Evolutionary conservation across 2,329 filamentous ascomycete species (phyloP).

Genomic region (Emergomyces orientalis): DNA sequence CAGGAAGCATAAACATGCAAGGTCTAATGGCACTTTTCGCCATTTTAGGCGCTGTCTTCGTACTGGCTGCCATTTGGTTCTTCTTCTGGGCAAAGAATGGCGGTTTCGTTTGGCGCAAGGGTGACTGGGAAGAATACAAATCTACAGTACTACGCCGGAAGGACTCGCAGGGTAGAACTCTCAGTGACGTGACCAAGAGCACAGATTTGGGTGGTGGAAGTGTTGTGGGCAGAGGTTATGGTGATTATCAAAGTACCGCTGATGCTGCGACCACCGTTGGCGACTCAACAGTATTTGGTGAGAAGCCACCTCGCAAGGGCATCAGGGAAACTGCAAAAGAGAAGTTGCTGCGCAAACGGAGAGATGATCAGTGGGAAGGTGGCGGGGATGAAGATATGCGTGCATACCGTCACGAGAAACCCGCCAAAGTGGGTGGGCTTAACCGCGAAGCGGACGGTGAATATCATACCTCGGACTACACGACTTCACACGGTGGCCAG

Average conservation of each 20-base stretch:
- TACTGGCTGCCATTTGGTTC: slow-evolving; percentile 78
- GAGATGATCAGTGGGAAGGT: slow-evolving; percentile 45
- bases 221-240: slow-evolving; percentile 53
- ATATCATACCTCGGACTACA: slow-evolving; percentile 64
- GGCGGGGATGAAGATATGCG: slow-evolving; percentile 60
- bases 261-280: slow-evolving; percentile 37
- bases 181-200: slow-evolving; percentile 71
- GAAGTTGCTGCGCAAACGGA: slow-evolving; percentile 29
- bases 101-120: slow-evolving; percentile 74
- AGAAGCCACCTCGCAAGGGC: slow-evolving; percentile 21
- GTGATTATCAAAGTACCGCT: slow-evolving; percentile 52
- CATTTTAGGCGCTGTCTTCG: slow-evolving; percentile 67
- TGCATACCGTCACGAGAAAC: slow-evolving; percentile 75
- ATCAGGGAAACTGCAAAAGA: slow-evolving; percentile 35
- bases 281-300: slow-evolving; percentile 40
- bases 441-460: slow-evolving; percentile 74
- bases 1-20: slow-evolving; percentile 39
- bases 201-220: slow-evolving; percentile 83
- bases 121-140: slow-evolving; percentile 98
- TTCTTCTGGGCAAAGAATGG: slow-evolving; percentile 98
- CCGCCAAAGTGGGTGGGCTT: slow-evolving; percentile 78
- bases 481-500: slow-evolving; percentile 36
- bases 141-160: slow-evolving; percentile 81
- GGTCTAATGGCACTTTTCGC: slow-evolving; percentile 81
- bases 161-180: slow-evolving; percentile 77